A percentile compares a stretch with the other conserved stretches of the same genome.
Conservation (phyloP, 352 stramenopile genomes). For the Phytophthora uliginosa region DNA sequence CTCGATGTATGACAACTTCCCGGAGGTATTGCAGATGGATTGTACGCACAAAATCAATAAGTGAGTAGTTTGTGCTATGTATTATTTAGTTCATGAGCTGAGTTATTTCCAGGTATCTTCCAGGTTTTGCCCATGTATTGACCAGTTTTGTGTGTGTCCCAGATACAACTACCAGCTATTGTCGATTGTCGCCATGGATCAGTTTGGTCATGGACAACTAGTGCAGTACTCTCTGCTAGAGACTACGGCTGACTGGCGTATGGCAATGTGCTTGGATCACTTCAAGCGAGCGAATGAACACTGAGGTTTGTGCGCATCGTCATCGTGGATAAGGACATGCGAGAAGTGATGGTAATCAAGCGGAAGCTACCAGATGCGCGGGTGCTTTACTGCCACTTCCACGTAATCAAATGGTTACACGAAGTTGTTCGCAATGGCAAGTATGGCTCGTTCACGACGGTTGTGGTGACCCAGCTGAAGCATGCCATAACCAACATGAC, state of each 20-base stretch:
- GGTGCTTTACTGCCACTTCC: not conserved
- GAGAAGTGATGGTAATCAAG: constrained; percentile 1
- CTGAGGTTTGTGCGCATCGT: constrained; percentile 10
- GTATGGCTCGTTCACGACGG: too few relatives aligned
- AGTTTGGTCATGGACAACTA: constrained; percentile 7
- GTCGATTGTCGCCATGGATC: constrained; percentile 7
- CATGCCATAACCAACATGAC: too few relatives aligned
- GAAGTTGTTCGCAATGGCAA: too few relatives aligned
- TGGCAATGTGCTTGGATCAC: constrained; percentile 8
- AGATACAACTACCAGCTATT: constrained; percentile 21
- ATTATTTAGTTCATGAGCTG: not conserved
- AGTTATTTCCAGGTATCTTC: not conserved
- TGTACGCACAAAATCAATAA: constrained; percentile 3
- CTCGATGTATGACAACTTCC: constrained; percentile 6
- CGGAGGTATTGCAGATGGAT: constrained; percentile 8
- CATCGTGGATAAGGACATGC: not conserved
- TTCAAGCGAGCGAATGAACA: constrained; percentile 9
- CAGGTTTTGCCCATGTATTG: not conserved
- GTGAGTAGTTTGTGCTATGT: constrained; percentile 1
- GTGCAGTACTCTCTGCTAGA: constrained; percentile 19
- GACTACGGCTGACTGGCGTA: constrained; percentile 9
- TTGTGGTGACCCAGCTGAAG: too few relatives aligned
- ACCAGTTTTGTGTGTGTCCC: not conserved
- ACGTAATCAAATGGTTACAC: too few relatives aligned
- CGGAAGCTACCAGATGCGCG: constrained; percentile 1